Base-by-base conservation (phyloP, 2,329 filamentous ascomycete species). In the Penicillium carneum region DNA sequence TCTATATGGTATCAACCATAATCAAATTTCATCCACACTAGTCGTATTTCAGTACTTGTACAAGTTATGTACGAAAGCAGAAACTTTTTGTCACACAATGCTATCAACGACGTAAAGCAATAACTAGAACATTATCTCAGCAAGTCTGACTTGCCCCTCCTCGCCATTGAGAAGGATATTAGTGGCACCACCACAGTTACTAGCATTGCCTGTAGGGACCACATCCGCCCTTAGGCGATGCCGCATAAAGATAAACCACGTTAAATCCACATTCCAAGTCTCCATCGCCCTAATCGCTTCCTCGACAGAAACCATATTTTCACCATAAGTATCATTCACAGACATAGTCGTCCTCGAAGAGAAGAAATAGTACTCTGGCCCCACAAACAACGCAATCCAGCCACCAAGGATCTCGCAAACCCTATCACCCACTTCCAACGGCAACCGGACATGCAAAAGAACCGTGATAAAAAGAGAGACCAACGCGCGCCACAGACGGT, bases 181-280 rank as follows among this genome's bases (percentile, higher is more conserved):
- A 16, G 20, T 41, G 33, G 57, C 31, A 7, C 56, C 51, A 23
- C 20, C 55, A 36, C 18, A 53, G 14, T 53, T 16, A 12, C 14
- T 9, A 31, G 11, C 41, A 55, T 36, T n/a, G 8, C 33, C 20
- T 14, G 31, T 23, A 20, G 55, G 20, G 20, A 14, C 48, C 4
- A 20, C 33, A 18, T 31, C 29, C 2, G 18, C 26, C 26, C 26
- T n/a, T 16, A 56, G 5, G 23, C 43, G 57, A 48, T 73, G 66
- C 26, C 66, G 65, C 54, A 67, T 65, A 51, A 80, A 80, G 6
- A 79, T 66, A 55, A 79, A 76, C 78, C 78, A 80, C 0, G 78
- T 74, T 33, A 80, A 54, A 66, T 80, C 78, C 10, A 69, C 63
- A 61, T 80, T 80, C 77, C 77, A 80, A 10, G 69, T 71, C 62